Percentiles rank a stretch among this genome's conserved stretches.
Evolutionary conservation across 2,329 filamentous ascomycete species (phyloP).

Genomic region (Byssothecium circinans): DNA sequence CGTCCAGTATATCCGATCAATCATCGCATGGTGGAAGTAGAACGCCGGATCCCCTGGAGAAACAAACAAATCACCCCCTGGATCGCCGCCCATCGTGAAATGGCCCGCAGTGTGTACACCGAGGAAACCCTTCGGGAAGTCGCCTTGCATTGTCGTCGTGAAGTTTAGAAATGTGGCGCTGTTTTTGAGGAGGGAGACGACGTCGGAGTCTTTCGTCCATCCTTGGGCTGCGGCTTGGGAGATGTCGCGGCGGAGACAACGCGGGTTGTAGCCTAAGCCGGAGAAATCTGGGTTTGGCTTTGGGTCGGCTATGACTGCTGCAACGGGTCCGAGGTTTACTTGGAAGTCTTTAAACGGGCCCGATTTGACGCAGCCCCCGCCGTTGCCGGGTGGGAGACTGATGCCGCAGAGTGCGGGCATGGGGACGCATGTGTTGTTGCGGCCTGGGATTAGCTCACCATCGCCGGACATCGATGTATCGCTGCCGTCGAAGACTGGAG

Average conservation of each 20-base stretch:
- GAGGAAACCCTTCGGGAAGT: conserved; percentile 38
- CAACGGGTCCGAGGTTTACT: conserved; percentile 54
- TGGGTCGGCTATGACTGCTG: conserved; percentile 35
- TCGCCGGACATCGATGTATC: conserved; percentile 52
- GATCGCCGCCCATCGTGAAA: conserved; percentile 51
- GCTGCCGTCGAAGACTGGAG: conserved; percentile 59
- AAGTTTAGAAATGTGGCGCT: conserved; percentile 38
- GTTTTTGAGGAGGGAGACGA: conserved; percentile 24
- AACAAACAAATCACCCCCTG: conserved; percentile 50
- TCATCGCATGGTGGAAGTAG: conserved; percentile 53
- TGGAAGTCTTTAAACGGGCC: conserved; percentile 55
- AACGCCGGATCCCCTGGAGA: conserved; percentile 52
- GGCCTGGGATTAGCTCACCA: conserved; percentile 39
- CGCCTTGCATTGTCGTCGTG: conserved; percentile 44
- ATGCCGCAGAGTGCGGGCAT: conserved; percentile 26
- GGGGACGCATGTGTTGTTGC: conserved; percentile 35
- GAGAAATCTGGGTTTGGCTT: conserved; percentile 27
- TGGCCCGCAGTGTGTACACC: conserved; percentile 53
- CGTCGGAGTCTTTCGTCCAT: conserved; percentile 28
- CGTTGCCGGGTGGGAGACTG: conserved; percentile 53
- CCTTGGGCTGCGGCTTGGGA: conserved; percentile 20
- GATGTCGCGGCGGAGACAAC: conserved; percentile 45
- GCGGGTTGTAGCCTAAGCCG: conserved; percentile 42
- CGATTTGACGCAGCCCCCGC: conserved; percentile 57
- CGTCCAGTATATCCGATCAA: conserved; percentile 54